Conservation (phyloP, 1,284 basidiomycete genomes). For the Trichosporon asahii region DNA sequence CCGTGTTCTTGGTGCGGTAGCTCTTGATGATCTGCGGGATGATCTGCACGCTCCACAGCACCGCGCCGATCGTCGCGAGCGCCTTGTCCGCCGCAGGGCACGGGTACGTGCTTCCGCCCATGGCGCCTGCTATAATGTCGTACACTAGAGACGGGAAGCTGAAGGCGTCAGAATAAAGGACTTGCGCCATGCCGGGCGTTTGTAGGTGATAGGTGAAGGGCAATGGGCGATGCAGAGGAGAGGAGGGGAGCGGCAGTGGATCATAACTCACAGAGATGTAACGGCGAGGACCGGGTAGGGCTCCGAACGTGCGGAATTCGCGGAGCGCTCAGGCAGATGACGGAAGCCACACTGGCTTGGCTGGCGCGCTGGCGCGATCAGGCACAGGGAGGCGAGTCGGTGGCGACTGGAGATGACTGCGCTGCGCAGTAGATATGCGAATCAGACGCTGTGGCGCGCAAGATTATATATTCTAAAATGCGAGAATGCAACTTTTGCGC, state of each 20-base stretch:
- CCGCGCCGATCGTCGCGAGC: conserved; percentile 89
- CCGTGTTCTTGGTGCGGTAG: conserved; percentile 66
- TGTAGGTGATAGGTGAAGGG: not conserved
- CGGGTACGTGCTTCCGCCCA: conserved; percentile 6
- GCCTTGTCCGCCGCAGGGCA: conserved; percentile 73
- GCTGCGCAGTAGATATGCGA: not conserved
- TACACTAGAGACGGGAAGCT: not conserved
- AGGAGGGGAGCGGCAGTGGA: not conserved
- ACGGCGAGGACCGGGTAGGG: not conserved
- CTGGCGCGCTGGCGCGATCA: not conserved
- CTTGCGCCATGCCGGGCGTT: not conserved
- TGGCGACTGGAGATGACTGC: not conserved
- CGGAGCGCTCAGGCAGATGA: not conserved
- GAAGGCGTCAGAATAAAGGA: not conserved
- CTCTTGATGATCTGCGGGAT: conserved; percentile 69
- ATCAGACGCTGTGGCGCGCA: no score
- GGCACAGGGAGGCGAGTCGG: not conserved
- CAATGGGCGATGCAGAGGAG: not conserved
- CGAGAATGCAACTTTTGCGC: no score
- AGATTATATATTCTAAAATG: no score
- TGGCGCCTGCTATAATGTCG: not conserved
- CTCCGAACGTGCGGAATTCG: not conserved
- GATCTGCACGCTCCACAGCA: conserved; percentile 56
- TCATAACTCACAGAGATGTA: not conserved
- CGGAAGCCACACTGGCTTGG: not conserved